Evolutionary conservation across 1,284 basidiomycete species (phyloP).

Genomic region (Grifola frondosa): DNA sequence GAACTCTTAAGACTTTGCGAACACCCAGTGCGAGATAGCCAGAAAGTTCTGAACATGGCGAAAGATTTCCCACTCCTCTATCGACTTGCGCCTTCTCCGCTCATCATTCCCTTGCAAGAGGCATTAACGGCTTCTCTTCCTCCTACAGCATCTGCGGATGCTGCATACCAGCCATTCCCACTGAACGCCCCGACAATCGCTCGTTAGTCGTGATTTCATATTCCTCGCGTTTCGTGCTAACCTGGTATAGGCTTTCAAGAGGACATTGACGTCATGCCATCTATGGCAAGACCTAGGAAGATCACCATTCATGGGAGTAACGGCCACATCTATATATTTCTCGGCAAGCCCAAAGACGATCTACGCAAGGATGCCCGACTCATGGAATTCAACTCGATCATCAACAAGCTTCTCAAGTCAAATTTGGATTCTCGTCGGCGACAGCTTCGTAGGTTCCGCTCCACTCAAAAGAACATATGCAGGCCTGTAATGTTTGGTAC

Average conservation of each 20-base stretch:
- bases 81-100: slow-evolving; percentile 56
- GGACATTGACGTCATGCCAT: slow-evolving; percentile 89
- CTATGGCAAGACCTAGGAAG: slow-evolving; percentile 91
- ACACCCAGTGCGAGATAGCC: slow-evolving; percentile 47
- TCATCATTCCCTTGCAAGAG: slow-evolving; percentile 92
- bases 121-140: slow-evolving; percentile 91
- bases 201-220: slow-evolving; percentile 42
- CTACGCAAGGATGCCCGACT: slow-evolving; percentile 95
- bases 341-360: slow-evolving; percentile 98
- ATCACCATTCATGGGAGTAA: slow-evolving; percentile 85
- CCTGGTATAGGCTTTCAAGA: slow-evolving; percentile 68
- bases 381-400: slow-evolving; percentile 98
- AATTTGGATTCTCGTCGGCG: slow-evolving; percentile 91
- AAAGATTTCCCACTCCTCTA: slow-evolving; percentile 67
- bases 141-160: slow-evolving; percentile 62
- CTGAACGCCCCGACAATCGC: slow-evolving; percentile 73
- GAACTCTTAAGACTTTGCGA: slow-evolving; percentile 73
- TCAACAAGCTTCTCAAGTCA: slow-evolving; percentile 95
- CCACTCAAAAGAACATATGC: no score
- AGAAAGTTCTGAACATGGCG: slow-evolving; percentile 55
- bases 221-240: neutral
- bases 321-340: slow-evolving; percentile 85
- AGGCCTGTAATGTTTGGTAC: no score
- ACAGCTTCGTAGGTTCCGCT: slow-evolving; percentile 71
- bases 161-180: slow-evolving; percentile 83